Evolutionary conservation across 257 asterid species (phyloP).

Genomic region (Mitragyna speciosa): DNA sequence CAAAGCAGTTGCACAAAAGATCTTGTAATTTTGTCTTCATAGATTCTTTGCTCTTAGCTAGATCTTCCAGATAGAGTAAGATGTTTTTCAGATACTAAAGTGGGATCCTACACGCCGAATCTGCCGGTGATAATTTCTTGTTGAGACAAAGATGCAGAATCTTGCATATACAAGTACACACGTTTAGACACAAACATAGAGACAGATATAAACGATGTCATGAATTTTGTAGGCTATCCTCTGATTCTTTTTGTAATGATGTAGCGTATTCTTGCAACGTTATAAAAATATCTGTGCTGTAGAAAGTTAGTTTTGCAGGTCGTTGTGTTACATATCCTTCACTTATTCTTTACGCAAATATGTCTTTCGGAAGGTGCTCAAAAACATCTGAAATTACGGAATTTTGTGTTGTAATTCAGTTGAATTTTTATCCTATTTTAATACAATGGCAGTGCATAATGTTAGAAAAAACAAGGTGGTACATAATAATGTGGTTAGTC

Average conservation of each 20-base stretch:
- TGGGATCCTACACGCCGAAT: conserved; percentile 27
- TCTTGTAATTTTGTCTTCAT: conserved; percentile 31
- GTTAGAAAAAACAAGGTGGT: too few relatives aligned
- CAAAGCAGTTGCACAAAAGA: conserved; percentile 27
- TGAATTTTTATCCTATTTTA: too few relatives aligned
- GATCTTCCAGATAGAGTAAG: conserved; percentile 11
- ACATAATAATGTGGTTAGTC: too few relatives aligned
- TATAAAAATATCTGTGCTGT: not conserved
- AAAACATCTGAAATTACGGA: too few relatives aligned
- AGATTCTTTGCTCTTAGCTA: conserved; percentile 16
- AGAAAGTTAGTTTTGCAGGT: conserved; percentile 1
- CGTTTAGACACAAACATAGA: not conserved
- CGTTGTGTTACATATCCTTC: not conserved
- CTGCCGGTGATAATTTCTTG: conserved; percentile 20
- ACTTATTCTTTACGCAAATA: not conserved
- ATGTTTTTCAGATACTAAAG: conserved; percentile 47
- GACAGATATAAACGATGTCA: not conserved
- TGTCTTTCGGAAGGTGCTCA: not conserved
- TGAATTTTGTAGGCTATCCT: conserved; percentile 16
- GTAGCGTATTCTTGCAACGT: not conserved
- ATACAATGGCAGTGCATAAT: too few relatives aligned
- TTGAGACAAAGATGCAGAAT: conserved; percentile 24
- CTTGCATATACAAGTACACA: conserved; percentile 1
- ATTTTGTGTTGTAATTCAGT: too few relatives aligned
- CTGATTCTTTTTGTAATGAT: conserved; percentile 10